Base-by-base conservation (phyloP, 805 yeast species). In the Saccharomycopsis lassenensis region DNA sequence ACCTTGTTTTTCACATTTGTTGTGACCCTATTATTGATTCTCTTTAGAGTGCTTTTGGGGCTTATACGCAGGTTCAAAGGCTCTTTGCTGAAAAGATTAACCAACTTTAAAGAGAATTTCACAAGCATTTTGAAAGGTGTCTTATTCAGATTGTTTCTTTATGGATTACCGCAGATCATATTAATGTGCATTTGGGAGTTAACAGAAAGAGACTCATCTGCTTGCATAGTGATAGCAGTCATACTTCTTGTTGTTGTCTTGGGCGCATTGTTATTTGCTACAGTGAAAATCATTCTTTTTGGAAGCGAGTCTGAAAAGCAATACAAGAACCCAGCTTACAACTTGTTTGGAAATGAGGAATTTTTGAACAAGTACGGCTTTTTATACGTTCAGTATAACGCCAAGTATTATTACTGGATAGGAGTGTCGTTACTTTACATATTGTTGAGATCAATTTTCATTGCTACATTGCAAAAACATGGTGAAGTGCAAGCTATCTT, bases 141-240 rank as follows among this genome's bases (percentile, higher is more conserved):
- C 5, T 57, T 91, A 40, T 91, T 78, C 65, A 71, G 98, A 54
- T 66, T 87, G 50, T 71, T 83, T 40, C 65, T 82, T 33, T 70
- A 91, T 45, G 85, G 94, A 0, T 82, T 84, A 61, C 94, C 97
- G 6, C 95, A 89, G 57, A 58, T 91, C 29, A 69, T 81, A 3
- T 65, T 89, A 6, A 56, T 91, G 47, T 76, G 89, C 46, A 62
- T 89, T 40, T 91, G 96, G 95, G 91, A 91, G 61, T 74, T 89
- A 39, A 77, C 86, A 5, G 74, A 69, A 44, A 68, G 75, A 38
- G 95, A 86, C 52, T 83, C 95, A 3, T 75, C 78, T 0, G 98
- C 94, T 7, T 69, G 78, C 25, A 63, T 85, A 22, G 83, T 82
- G 1, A 72, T 84, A 48, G 96, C 96, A 0, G 74, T 73, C 2